Evolutionary conservation across 768 basidiomycete species (phyloP), one percentile per base, ranked within the genome.

Genomic region (Tulasnella sp.): DNA sequence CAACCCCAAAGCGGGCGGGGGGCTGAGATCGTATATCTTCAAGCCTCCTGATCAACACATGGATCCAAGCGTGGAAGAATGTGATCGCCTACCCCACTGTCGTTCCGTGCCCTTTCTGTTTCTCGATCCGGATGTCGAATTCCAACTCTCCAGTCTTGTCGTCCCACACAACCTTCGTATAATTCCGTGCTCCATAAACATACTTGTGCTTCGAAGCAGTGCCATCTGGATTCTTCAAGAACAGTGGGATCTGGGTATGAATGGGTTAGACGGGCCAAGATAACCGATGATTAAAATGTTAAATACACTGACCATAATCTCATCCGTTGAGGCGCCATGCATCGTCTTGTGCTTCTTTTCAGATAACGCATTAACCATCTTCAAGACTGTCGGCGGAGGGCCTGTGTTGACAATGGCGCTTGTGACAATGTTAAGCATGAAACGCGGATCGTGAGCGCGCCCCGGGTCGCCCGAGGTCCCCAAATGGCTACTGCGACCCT

Each of bases 321-420:
- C 94, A 65, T 96, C 95, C 0, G 95, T 98, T 15, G 85, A 74
- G 11, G 76, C 75, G 64, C 82, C 72, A 67, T 94, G 93, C 65
- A 99, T 73, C 0, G 94, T 94, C 70, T 81, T 83, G 71, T 99
- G 95, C 4, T 77, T 80, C 70, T 93, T 92, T 13, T 62, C 66
- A 3, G 71, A 85, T 43, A 95, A 78, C 10, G 81, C 76, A n/a
- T 81, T 81, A 11, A 96, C 90, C 80, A 96, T 78, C 2, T 77
- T 72, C 44, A 94, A 79, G 13, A 94, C 91, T 2, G 75, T 78
- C 55, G 74, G 71, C 0, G 90, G 89, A 13, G 87, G 88, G 32
- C 95, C 93, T 4, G 95, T 96, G 68, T 96, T 95, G 50, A 99
- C 95, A 64, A 99, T 98, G 13, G 95, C 95, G 66, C 89, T 91